A percentile compares a stretch with the other conserved stretches of the same genome.
These are phyloP conservation scores for Pyrus bretschneideri DNA, from an alignment of 306 rosid genomes.

Conservation along the genomic window DNA sequence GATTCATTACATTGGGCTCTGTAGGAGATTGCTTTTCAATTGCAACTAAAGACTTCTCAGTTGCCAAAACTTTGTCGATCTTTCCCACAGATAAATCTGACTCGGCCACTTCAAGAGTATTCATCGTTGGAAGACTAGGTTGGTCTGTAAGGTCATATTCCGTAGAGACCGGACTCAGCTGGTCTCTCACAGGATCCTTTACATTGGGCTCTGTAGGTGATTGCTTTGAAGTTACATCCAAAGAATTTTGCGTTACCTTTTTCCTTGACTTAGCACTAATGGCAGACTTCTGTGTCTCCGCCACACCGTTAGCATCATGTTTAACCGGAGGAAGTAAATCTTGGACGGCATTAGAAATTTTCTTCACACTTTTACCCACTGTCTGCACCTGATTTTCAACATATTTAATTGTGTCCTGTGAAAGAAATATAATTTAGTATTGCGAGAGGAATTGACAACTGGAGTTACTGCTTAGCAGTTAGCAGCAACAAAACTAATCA, in stretches of 20 bases:
- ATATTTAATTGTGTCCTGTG: conserved; percentile 67
- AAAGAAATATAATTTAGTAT: conserved; percentile 13
- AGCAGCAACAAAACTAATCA: not conserved
- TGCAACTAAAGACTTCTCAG: conserved; percentile 15
- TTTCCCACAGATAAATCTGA: not conserved
- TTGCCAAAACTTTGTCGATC: not conserved
- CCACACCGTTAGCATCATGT: conserved; percentile 26
- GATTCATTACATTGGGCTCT: conserved; percentile 28
- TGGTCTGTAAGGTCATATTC: conserved; percentile 14
- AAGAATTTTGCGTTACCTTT: conserved; percentile 24
- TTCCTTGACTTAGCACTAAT: conserved; percentile 17
- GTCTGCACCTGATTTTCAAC: conserved; percentile 60
- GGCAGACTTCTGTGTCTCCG: conserved; percentile 11
- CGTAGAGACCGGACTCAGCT: conserved; percentile 18
- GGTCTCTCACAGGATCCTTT: conserved; percentile 19
- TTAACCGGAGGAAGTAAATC: conserved; percentile 49
- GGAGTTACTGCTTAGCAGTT: conserved; percentile 1
- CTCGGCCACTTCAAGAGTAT: not conserved
- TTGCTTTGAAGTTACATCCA: conserved; percentile 16
- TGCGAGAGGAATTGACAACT: not conserved
- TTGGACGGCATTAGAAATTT: conserved; percentile 53
- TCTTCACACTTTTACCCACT: conserved; percentile 65
- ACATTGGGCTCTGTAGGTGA: conserved; percentile 23
- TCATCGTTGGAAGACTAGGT: conserved; percentile 5
- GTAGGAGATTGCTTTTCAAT: conserved; percentile 15